Evolutionary conservation across 2,329 filamentous ascomycete genomes (phyloP).

Genomic region (Aureobasidium subglaciale): DNA sequence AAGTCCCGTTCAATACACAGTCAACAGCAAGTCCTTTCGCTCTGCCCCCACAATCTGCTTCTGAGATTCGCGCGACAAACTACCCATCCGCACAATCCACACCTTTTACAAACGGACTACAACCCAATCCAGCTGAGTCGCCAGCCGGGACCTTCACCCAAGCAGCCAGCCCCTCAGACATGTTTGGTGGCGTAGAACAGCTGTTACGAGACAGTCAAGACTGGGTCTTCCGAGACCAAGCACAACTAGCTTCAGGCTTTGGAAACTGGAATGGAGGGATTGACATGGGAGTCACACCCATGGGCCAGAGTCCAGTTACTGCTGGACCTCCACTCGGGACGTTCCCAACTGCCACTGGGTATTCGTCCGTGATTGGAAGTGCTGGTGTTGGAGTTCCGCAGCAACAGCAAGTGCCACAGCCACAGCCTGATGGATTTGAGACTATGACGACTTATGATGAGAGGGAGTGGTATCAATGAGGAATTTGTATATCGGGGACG

Average conservation of each 20-base stretch:
- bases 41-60: constrained; percentile 8
- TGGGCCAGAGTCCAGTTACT: constrained; percentile 4
- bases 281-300: not conserved
- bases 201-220: constrained; percentile 54
- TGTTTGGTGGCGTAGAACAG: constrained; percentile 55
- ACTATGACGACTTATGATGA: constrained; percentile 15
- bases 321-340: not conserved
- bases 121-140: constrained; percentile 22
- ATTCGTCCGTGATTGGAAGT: not conserved
- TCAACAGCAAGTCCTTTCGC: not conserved
- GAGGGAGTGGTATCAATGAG: constrained; percentile 16
- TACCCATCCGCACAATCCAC: constrained; percentile 10
- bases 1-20: constrained; percentile 1
- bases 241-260: constrained; percentile 53
- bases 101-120: not conserved
- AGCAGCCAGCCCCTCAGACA: constrained; percentile 40
- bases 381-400: not conserved
- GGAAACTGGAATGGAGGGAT: constrained; percentile 47
- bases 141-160: constrained; percentile 16
- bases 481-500: not conserved
- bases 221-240: constrained; percentile 56
- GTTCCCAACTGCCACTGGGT: not conserved
- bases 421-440: constrained; percentile 3
- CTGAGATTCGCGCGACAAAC: not conserved
- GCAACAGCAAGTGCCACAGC: not conserved